Evolutionary conservation across 108 stramenopile species (phyloP).

Genomic region (Conticribra weissflogii): DNA sequence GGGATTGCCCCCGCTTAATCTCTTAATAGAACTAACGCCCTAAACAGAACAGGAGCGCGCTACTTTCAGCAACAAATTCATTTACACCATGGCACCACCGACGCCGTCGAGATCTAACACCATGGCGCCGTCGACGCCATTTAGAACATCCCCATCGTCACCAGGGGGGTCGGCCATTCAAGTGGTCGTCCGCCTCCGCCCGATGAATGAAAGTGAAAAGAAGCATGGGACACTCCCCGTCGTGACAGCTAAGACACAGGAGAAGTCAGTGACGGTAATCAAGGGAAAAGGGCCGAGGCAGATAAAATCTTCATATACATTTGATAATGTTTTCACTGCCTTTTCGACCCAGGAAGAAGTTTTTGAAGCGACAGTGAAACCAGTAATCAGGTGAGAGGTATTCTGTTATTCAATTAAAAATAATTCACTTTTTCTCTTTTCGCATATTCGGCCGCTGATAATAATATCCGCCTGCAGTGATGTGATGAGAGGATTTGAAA

Average conservation of each 20-base stretch:
- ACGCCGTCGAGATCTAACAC: too few species aligned
- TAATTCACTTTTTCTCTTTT: too few species aligned
- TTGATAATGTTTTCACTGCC: constrained; percentile 82
- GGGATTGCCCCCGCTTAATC: too few species aligned
- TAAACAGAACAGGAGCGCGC: too few species aligned
- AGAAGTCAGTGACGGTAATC: constrained; percentile 75
- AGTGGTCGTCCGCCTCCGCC: constrained; percentile 81
- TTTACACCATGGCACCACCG: too few species aligned
- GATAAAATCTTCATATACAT: constrained; percentile 53
- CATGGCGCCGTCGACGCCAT: neutral
- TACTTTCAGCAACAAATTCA: too few species aligned
- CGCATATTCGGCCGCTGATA: too few species aligned
- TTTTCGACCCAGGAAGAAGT: constrained; percentile 83
- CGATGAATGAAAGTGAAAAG: constrained; percentile 71
- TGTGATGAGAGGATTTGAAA: constrained; percentile 77
- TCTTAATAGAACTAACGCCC: too few species aligned
- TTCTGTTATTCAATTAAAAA: too few species aligned
- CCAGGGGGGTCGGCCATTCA: constrained; percentile 54
- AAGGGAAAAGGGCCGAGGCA: constrained; percentile 71
- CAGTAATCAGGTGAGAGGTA: constrained; percentile 61
- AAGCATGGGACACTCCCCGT: constrained; percentile 73
- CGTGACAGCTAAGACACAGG: constrained; percentile 68
- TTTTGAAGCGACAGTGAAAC: constrained; percentile 76
- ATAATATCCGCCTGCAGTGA: too few species aligned
- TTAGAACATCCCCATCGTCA: neutral